Evolutionary conservation across 2,329 filamentous ascomycete genomes (phyloP), one percentile per base, ranked within the genome.

Genomic region (Monascus ruber): DNA sequence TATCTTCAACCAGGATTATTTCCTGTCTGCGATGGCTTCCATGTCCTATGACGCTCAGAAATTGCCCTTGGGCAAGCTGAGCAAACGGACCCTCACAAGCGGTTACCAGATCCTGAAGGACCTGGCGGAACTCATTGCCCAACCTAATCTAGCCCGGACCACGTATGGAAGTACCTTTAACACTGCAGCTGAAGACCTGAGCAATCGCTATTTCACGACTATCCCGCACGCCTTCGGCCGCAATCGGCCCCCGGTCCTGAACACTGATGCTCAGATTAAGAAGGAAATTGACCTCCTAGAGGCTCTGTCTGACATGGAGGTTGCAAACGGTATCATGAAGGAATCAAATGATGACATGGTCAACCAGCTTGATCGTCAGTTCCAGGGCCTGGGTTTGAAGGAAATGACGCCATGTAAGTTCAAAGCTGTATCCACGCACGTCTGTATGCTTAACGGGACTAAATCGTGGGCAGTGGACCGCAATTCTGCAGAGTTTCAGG

Each of bases 181-280:
- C 5, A 33, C 46, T 1, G 74, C 76, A 0, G 70, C 72, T 1
- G 77, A 83, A 48, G 55, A 73, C 0, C 65, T 89, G 2, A 88
- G 85, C 27, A 88, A 93, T 51, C 65, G 71, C 7, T 94, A 85
- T 62, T 91, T 88, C 59, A 83, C 81, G 0, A 66, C 83, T 32
- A 93, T 94, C 44, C 87, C 87, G 0, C 86, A 94, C 53, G 74
- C 68, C 27, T 89, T 91, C 58, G 84, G 85, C 6, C 79, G 85
- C 27, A 74, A 76, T 34, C 71, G 79, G 0, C 84, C 85, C 0
- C 83, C 83, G 0, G 54, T 88, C 48, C 83, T 94, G 50, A 57
- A 58, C 28, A 65, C 64, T 31, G 55, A 73, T 17, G 47, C 48
- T 1, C 60, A 72, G 47, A 72, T 94, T 50, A 86, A 88, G 64